These are phyloP conservation scores for Tympanopsis confertula DNA, from an alignment of 2,329 filamentous ascomycete genomes.

Conservation along the genomic window DNA sequence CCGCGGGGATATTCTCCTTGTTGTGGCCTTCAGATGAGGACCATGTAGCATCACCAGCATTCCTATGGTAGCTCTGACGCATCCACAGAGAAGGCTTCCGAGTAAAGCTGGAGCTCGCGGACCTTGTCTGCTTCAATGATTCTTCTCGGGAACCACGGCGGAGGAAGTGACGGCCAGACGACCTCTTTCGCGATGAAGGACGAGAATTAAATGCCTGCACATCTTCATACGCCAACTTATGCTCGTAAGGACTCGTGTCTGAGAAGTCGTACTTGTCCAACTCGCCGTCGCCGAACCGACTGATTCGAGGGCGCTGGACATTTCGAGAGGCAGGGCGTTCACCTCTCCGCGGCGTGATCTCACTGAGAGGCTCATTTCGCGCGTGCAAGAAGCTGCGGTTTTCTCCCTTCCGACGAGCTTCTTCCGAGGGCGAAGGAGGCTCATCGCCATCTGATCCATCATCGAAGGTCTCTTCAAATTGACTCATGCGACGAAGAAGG, in stretches of 20 bases:
- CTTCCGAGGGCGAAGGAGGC: not conserved
- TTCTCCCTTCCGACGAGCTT: not conserved
- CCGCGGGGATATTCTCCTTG: no score
- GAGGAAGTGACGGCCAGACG: not conserved
- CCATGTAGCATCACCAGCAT: no score
- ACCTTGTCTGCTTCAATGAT: no score
- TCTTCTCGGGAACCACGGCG: no score
- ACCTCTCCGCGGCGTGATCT: not conserved
- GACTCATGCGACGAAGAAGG: conserved; percentile 1
- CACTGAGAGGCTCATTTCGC: not conserved
- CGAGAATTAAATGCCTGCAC: not conserved
- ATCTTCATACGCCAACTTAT: not conserved
- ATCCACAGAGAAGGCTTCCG: no score
- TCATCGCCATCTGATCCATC: not conserved
- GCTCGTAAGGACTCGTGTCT: not conserved
- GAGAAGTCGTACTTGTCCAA: not conserved
- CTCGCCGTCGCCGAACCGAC: not conserved
- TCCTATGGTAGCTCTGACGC: no score
- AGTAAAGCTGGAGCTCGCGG: no score
- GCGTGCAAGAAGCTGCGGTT: not conserved
- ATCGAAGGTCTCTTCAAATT: not conserved
- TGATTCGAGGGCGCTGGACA: not conserved
- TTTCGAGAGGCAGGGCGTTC: not conserved
- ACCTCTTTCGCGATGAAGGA: not conserved
- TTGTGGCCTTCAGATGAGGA: no score